Evolutionary conservation across 805 yeast species (phyloP).

Genomic region (Lipomyces yamadae): DNA sequence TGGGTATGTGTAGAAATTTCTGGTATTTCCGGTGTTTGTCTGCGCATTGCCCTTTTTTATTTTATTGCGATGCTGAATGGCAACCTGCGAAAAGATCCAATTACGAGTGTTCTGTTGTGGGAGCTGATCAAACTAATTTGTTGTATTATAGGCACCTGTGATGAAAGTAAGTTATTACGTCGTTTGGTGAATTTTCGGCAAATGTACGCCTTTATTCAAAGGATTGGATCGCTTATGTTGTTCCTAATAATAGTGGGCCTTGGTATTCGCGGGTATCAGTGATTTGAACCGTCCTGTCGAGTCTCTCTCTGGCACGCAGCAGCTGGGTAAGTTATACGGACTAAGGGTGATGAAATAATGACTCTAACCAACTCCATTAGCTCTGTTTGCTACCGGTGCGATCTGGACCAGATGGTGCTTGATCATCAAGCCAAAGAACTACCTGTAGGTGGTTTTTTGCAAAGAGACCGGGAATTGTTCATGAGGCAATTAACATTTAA

Average conservation of each 20-base stretch:
- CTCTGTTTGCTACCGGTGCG: conserved; percentile 86
- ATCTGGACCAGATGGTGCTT: conserved; percentile 99
- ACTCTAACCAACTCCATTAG: conserved; percentile 42
- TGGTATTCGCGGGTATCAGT: conserved; percentile 88
- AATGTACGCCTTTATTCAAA: neutral
- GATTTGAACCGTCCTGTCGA: conserved; percentile 92
- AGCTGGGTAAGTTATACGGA: conserved; percentile 46
- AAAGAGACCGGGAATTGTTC: neutral
- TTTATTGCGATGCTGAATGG: neutral
- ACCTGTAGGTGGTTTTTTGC: conserved; percentile 46
- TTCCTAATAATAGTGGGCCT: conserved; percentile 63
- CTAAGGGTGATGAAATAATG: conserved; percentile 7
- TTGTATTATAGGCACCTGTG: conserved; percentile 56
- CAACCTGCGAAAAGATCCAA: neutral
- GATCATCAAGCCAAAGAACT: conserved; percentile 87
- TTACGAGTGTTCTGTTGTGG: neutral
- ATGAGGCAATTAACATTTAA: neutral
- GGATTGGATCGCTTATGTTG: conserved; percentile 15
- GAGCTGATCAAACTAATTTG: neutral
- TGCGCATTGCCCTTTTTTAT: neutral
- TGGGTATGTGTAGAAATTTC: conserved; percentile 63
- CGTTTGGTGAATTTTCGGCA: neutral
- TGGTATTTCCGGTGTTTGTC: neutral
- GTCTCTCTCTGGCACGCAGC: conserved; percentile 86
- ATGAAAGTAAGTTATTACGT: conserved; percentile 49